phyloP scores from a whole-genome alignment of 2,329 filamentous ascomycete genomes.

The Celoporthe dispersa region DNA sequence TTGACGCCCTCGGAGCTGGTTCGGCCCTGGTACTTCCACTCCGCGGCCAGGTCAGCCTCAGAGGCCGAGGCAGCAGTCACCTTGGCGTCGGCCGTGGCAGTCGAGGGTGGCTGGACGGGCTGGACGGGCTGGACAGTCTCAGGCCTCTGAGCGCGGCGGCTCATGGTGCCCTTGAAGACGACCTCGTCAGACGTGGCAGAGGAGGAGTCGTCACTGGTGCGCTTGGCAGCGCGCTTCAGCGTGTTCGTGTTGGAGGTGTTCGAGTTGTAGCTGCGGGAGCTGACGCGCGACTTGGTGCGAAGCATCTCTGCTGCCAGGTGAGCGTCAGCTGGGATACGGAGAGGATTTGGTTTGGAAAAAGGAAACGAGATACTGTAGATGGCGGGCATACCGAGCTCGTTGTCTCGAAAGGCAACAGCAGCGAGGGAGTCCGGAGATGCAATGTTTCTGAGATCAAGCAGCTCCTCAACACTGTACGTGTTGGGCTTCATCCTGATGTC shows the following conservation, averaged over 20 bases:
- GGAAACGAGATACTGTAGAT: neutral
- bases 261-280: slow-evolving; percentile 31
- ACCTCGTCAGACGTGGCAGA: slow-evolving; percentile 44
- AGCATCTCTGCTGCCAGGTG: slow-evolving; percentile 37
- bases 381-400: slow-evolving; percentile 31
- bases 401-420: slow-evolving; percentile 22
- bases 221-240: slow-evolving; percentile 32
- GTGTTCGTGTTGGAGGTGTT: slow-evolving; percentile 31
- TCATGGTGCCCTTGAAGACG: slow-evolving; percentile 43
- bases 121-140: slow-evolving; percentile 24
- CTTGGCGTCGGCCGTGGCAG: neutral
- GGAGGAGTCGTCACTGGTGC: slow-evolving; percentile 40
- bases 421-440: slow-evolving; percentile 21
- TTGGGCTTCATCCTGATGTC: slow-evolving; percentile 47
- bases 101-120: neutral
- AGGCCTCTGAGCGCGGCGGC: slow-evolving; percentile 29
- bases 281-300: slow-evolving; percentile 30
- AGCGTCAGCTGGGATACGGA: slow-evolving; percentile 7
- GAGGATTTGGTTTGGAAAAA: too few relatives aligned
- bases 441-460: slow-evolving; percentile 46
- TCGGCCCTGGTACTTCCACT: slow-evolving; percentile 52
- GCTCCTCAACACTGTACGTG: slow-evolving; percentile 50
- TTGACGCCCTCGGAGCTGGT: slow-evolving; percentile 48
- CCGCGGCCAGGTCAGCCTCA: slow-evolving; percentile 26
- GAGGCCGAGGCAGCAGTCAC: slow-evolving; percentile 1